Conservation (phyloP, 306 rosid species). For the Medicago ruthenica region DNA sequence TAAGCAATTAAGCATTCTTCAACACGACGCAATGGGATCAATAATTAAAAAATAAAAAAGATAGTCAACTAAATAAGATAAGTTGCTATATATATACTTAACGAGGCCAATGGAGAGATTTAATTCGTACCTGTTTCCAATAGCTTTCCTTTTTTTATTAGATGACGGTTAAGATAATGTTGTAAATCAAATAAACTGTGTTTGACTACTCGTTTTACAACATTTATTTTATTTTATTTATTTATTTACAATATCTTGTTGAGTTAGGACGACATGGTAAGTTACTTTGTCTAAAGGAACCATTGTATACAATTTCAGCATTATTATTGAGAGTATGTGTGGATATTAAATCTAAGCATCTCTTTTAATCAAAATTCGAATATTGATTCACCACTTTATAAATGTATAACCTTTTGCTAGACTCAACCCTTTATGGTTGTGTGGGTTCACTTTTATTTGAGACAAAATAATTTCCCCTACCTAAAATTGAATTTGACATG, state of each 20-base stretch:
- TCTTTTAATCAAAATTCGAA: no score
- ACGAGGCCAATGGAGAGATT: background rate
- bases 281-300: conserved; percentile 13
- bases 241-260: conserved; percentile 34
- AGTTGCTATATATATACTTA: conserved; percentile 22
- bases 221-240: background rate
- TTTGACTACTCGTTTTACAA: conserved; percentile 8
- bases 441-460: no score
- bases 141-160: conserved; percentile 7
- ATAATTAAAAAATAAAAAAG: background rate
- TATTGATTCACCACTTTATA: no score
- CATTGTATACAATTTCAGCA: no score
- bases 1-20: conserved; percentile 12
- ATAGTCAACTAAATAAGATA: conserved; percentile 36
- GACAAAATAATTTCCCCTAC: no score
- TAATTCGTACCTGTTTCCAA: background rate
- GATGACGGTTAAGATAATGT: conserved; percentile 16
- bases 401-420: no score
- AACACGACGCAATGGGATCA: conserved; percentile 19
- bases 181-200: conserved; percentile 20
- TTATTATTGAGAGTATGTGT: no score
- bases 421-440: no score
- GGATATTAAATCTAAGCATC: no score
- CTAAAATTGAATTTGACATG: no score
- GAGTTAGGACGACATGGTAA: conserved; percentile 14